Evolutionary conservation across 768 basidiomycete species (phyloP), one percentile per base, ranked within the genome.

Genomic region (Tricholoma hemisulphureum): DNA sequence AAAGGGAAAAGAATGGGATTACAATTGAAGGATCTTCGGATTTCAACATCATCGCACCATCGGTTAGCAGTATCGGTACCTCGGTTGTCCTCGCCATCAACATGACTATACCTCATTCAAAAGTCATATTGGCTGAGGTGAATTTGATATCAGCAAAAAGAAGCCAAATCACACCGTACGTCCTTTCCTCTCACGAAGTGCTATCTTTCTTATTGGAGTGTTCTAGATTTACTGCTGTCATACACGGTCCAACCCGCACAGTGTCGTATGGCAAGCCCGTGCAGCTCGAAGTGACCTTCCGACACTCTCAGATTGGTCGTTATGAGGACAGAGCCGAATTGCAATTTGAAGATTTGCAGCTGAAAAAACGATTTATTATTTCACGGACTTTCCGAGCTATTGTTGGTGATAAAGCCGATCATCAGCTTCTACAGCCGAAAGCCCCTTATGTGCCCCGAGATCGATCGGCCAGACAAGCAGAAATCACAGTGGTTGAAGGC

Each of bases 241-340:
- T 59, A 8, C 45, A 61, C 11, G 66, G 57, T 7, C 45, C 39
- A 0, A 57, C 58, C 48, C 61, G 62, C 6, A 54, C 55, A 1
- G 58, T 78, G 20, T 66, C 53, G 4, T 65, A 61, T 8, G 55
- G 60, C 18, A 56, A 48, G 3, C 62, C 74, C 1, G 46, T 75
- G 23, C 48, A 53, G 1, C 54, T 82, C 20, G 53, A 45, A 0
- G 55, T 81, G n/a, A 65, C 58, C 0, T 71, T 82, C 34, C 63
- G 61, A 7, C 72, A 77, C 39, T 34, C 49, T 0, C 58, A 73
- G 51, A 69, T 72, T 32, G 84, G 85, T 2, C 72, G 80, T 1
- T 82, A 75, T 57, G 75, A 83, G 46, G 82, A 83, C 43, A 75
- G 81, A 1, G 55, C 83, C 8, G 83, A 86, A 61, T 58, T 87